Evolutionary conservation across 2,329 filamentous ascomycete species (phyloP).

Genomic region (Ophiostoma ulmi): DNA sequence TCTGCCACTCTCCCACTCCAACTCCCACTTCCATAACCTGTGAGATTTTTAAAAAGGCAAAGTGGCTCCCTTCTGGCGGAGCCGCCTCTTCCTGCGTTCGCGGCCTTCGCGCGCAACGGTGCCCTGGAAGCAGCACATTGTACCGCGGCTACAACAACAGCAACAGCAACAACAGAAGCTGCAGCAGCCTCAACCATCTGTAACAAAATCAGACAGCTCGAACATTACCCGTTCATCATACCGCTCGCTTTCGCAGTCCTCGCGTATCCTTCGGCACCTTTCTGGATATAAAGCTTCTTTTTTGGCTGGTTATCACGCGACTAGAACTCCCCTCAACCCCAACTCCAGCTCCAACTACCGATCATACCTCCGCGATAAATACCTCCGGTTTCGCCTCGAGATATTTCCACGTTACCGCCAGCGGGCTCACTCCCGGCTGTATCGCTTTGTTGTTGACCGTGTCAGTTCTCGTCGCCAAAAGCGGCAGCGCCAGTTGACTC

Average conservation of each 20-base stretch:
- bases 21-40: background rate
- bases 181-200: background rate
- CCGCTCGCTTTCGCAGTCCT: background rate
- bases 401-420: conserved; percentile 67
- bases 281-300: conserved; percentile 14
- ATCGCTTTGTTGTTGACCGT: conserved; percentile 63
- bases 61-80: conserved; percentile 22
- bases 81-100: conserved; percentile 18
- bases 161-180: background rate
- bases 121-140: conserved; percentile 20
- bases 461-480: conserved; percentile 53
- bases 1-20: background rate
- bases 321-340: background rate
- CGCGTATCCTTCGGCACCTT: conserved; percentile 15
- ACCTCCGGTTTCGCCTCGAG: conserved; percentile 68
- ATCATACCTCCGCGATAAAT: conserved; percentile 52
- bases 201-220: background rate
- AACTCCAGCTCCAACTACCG: background rate
- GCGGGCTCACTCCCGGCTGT: conserved; percentile 69
- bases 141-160: conserved; percentile 12
- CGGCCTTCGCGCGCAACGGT: conserved; percentile 21
- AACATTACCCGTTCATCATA: background rate
- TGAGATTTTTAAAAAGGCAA: background rate
- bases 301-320: conserved; percentile 15
- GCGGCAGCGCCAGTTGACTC: conserved; percentile 40